These are phyloP conservation scores for Microbotryum saponariae DNA, from an alignment of 1,284 basidiomycete genomes.

Conservation along the genomic window DNA sequence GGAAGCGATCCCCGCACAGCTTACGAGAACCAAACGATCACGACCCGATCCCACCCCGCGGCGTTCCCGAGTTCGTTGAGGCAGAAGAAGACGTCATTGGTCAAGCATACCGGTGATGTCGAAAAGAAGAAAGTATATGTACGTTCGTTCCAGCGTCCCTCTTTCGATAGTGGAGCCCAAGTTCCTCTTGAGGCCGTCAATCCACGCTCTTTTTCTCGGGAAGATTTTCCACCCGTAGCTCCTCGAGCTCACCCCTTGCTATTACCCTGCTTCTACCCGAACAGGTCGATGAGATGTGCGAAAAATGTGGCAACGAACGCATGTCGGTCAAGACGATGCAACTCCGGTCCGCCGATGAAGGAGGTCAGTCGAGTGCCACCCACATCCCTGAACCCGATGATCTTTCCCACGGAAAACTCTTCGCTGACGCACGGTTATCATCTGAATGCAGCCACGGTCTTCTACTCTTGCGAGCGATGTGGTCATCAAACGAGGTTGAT, in stretches of 20 bases:
- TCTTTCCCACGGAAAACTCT: not conserved
- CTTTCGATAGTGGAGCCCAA: too few species aligned
- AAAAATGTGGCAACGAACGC: conserved; percentile 60
- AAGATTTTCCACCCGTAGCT: too few species aligned
- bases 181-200: too few species aligned
- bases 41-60: conserved; percentile 81
- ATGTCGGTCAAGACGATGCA: conserved; percentile 46
- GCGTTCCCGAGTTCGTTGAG: conserved; percentile 86
- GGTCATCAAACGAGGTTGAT: conserved; percentile 26
- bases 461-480: conserved; percentile 29
- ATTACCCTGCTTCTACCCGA: too few species aligned
- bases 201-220: too few species aligned
- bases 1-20: conserved; percentile 48
- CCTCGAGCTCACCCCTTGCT: too few species aligned
- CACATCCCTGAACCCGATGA: not conserved
- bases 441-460: conserved; percentile 24
- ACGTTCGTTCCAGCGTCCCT: too few species aligned
- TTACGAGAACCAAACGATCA: conserved; percentile 85
- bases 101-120: conserved; percentile 64
- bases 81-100: conserved; percentile 80
- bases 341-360: conserved; percentile 44
- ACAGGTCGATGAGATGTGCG: conserved; percentile 87
- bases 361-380: conserved; percentile 28
- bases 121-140: conserved; percentile 56
- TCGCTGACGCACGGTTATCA: not conserved